These are phyloP conservation scores for Tricholoma flavovirens DNA, from an alignment of 768 basidiomycete genomes.

Conservation along the genomic window DNA sequence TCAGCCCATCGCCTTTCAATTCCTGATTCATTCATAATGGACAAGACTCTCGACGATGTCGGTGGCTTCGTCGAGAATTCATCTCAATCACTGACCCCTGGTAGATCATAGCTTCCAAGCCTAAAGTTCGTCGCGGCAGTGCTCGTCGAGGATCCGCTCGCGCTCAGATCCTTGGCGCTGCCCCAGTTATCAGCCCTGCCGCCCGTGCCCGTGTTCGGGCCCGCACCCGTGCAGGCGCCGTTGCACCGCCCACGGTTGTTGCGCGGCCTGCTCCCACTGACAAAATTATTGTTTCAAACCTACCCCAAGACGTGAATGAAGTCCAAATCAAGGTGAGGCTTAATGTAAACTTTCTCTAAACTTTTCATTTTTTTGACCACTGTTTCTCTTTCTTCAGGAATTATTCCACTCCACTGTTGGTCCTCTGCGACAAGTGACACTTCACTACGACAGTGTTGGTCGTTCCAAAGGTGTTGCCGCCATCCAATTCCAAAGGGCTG, in stretches of 20 bases:
- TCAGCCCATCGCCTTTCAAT: constrained; percentile 9
- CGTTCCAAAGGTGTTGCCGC: constrained; percentile 89
- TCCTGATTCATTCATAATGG: constrained; percentile 59
- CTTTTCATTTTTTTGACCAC: not conserved
- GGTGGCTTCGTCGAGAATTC: constrained; percentile 18
- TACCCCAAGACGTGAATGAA: constrained; percentile 91
- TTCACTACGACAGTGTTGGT: constrained; percentile 80
- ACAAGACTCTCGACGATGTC: constrained; percentile 83
- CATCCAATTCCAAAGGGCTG: constrained; percentile 78
- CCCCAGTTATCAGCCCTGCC: constrained; percentile 37
- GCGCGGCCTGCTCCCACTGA: constrained; percentile 46
- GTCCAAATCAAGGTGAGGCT: constrained; percentile 79
- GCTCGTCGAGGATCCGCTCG: constrained; percentile 44
- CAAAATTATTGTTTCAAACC: constrained; percentile 95
- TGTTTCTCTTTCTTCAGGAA: constrained; percentile 50
- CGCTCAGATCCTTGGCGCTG: constrained; percentile 53
- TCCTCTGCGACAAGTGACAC: constrained; percentile 73
- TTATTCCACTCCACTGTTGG: constrained; percentile 90
- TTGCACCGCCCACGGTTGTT: constrained; percentile 25
- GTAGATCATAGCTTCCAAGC: constrained; percentile 66
- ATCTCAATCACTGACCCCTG: constrained; percentile 17
- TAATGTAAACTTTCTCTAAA: not conserved
- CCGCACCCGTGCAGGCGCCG: constrained; percentile 35
- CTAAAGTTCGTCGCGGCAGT: constrained; percentile 41
- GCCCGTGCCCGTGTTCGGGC: constrained; percentile 48